These are phyloP conservation scores for Aspergillus piperis DNA, from an alignment of 2,329 filamentous ascomycete genomes.

Conservation along the genomic window DNA sequence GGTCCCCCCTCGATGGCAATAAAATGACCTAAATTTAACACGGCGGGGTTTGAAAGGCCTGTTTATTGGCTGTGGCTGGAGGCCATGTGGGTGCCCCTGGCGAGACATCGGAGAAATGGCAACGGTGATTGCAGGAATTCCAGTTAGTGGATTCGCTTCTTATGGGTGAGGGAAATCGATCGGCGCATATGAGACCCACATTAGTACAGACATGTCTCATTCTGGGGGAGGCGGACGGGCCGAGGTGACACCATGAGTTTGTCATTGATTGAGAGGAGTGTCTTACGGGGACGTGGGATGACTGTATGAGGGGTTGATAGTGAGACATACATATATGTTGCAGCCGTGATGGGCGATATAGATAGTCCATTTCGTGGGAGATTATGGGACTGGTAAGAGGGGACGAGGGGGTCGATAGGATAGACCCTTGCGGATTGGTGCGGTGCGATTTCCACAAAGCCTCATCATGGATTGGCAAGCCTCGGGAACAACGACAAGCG, in stretches of 20 bases:
- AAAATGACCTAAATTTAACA: neutral
- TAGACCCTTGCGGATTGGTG: neutral
- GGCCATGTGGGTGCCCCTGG: neutral
- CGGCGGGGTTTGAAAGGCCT: neutral
- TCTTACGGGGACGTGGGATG: neutral
- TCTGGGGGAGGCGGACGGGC: neutral
- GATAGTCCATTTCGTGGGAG: neutral
- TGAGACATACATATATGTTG: neutral
- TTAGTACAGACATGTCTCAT: neutral
- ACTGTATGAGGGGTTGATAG: neutral
- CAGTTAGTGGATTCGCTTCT: no score
- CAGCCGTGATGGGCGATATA: neutral
- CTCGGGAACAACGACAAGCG: neutral
- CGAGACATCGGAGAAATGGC: neutral
- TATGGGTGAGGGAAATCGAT: neutral
- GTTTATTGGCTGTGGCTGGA: neutral
- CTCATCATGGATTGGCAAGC: neutral
- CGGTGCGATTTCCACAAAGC: neutral
- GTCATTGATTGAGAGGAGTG: neutral
- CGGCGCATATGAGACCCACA: neutral
- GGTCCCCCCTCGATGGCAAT: neutral
- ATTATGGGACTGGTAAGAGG: neutral
- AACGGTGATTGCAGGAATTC: neutral
- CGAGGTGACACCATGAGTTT: neutral
- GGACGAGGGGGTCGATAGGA: neutral